A percentile compares a stretch with the other conserved stretches of the same genome.
Conservation (phyloP, 352 stramenopile species). For the Globisporangium alternatum region DNA sequence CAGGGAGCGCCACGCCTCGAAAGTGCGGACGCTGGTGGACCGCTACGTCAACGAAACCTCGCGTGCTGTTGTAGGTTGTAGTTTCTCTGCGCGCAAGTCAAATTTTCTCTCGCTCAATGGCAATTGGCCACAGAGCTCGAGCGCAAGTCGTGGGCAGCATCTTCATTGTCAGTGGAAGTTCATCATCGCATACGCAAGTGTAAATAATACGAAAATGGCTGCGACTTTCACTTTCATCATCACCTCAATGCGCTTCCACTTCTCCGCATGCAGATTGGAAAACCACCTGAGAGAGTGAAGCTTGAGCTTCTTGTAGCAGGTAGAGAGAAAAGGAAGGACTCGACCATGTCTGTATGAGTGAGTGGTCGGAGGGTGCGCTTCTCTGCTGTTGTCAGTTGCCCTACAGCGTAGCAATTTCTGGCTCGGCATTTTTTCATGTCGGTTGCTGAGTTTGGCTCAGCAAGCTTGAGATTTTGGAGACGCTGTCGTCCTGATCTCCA, state of each 20-base stretch:
- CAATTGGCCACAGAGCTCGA: conserved; percentile 3
- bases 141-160: background rate
- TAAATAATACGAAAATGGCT: conserved; percentile 4
- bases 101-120: conserved; percentile 5
- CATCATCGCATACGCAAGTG: background rate
- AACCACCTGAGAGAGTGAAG: no score
- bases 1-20: background rate
- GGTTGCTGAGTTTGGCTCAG: no score
- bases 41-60: background rate
- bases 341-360: no score
- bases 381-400: no score
- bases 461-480: no score
- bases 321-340: no score
- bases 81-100: background rate
- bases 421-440: no score
- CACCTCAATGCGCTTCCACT: background rate
- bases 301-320: no score
- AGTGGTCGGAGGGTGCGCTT: no score
- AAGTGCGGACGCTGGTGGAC: background rate
- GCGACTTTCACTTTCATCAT: conserved; percentile 4
- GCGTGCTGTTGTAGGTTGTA: conserved; percentile 6
- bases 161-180: background rate
- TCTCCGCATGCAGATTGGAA: no score
- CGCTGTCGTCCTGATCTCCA: no score
- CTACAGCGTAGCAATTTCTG: no score